These are phyloP conservation scores for Ceratorhiza oryzae-sativae DNA, from an alignment of 1,284 basidiomycete species.

Conservation along the genomic window DNA sequence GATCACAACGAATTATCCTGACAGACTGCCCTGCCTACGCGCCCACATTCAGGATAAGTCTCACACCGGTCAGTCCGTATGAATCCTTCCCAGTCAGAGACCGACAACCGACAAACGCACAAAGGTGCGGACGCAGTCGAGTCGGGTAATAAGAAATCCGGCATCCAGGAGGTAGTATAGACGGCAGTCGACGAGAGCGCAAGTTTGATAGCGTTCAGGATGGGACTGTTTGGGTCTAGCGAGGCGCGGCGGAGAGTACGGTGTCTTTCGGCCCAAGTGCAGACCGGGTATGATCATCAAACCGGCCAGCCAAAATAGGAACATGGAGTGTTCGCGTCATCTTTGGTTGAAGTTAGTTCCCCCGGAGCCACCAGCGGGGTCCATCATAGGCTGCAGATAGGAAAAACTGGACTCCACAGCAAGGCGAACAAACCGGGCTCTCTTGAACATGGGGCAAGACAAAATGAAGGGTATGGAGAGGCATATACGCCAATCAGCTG, in stretches of 20 bases:
- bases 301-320: background rate
- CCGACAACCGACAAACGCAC: background rate
- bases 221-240: background rate
- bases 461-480: slow-evolving; percentile 1
- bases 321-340: background rate
- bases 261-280: background rate
- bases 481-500: background rate
- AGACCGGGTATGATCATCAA: background rate
- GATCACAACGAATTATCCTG: too few relatives aligned
- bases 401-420: background rate
- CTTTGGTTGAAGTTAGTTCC: background rate
- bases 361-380: background rate
- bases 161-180: background rate
- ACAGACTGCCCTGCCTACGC: background rate
- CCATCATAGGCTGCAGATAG: slow-evolving; percentile 5
- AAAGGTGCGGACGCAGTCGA: slow-evolving; percentile 13
- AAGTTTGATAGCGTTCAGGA: background rate
- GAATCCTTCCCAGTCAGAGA: background rate
- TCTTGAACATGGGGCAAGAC: background rate
- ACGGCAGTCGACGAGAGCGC: background rate
- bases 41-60: slow-evolving; percentile 5
- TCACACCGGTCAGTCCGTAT: background rate
- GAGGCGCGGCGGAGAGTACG: background rate
- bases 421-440: slow-evolving; percentile 6
- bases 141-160: background rate